Conservation (phyloP, 441 rosid species). For the Erodium chrysanthum region DNA sequence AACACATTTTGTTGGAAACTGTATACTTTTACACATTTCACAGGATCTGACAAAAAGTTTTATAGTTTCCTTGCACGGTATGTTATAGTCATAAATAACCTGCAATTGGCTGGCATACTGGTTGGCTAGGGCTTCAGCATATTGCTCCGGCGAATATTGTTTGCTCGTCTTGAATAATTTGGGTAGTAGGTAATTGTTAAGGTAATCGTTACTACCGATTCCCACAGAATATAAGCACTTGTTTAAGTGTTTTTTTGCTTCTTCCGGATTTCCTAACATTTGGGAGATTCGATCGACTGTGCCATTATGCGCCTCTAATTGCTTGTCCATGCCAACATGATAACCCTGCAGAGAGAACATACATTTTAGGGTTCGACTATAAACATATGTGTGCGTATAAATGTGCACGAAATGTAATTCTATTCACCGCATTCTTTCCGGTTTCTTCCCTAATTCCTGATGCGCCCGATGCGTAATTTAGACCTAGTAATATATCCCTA, state of each 20-base stretch:
- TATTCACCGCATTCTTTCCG: conserved; percentile 15
- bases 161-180: too few relatives aligned
- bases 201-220: conserved; percentile 49
- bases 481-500: conserved; percentile 22
- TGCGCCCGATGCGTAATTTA: conserved; percentile 25
- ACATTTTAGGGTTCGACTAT: background rate
- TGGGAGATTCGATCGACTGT: conserved; percentile 10
- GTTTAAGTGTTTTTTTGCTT: conserved; percentile 18
- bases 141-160: conserved; percentile 27
- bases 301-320: conserved; percentile 31
- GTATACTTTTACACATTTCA: too few relatives aligned
- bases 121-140: conserved; percentile 26
- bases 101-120: conserved; percentile 26
- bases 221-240: conserved; percentile 44
- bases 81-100: conserved; percentile 19
- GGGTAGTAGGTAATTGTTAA: conserved; percentile 32
- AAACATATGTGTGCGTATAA: too few relatives aligned
- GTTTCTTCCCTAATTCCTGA: conserved; percentile 24
- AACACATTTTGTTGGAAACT: too few relatives aligned
- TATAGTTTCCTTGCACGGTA: too few relatives aligned
- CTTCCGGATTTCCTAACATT: conserved; percentile 14
- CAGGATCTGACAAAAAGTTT: too few relatives aligned
- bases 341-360: conserved; percentile 27
- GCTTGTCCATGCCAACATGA: conserved; percentile 28
- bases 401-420: background rate